phyloP scores from a whole-genome alignment of 1,284 basidiomycete genomes.

The Pisolithus thermaeus region DNA sequence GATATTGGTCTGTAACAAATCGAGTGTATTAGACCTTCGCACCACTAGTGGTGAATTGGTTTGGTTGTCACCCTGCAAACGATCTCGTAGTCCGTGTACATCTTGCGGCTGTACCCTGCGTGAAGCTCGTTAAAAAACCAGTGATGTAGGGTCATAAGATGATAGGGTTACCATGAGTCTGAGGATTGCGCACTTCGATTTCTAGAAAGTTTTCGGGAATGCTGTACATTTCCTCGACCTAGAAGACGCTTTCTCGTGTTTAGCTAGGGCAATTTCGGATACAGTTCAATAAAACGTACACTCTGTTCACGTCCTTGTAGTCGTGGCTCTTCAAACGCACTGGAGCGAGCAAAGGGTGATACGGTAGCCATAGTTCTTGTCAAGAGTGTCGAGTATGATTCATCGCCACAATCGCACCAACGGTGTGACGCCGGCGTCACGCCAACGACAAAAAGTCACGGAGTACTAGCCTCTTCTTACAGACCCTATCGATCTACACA shows the following conservation, averaged over 20 bases:
- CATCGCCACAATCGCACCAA: no score
- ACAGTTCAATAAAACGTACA: slow-evolving; percentile 41
- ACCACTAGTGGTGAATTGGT: background rate
- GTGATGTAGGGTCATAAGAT: background rate
- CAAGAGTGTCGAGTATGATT: slow-evolving; percentile 1
- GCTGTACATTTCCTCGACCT: slow-evolving; percentile 99
- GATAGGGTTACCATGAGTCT: slow-evolving; percentile 82
- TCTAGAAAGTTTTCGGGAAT: slow-evolving; percentile 97
- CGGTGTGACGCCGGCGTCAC: no score
- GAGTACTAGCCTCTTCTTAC: no score
- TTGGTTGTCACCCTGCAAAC: slow-evolving; percentile 75
- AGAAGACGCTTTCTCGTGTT: slow-evolving; percentile 30
- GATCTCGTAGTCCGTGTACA: slow-evolving; percentile 99
- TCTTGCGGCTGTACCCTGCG: slow-evolving; percentile 91
- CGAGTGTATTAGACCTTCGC: background rate
- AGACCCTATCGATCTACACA: no score
- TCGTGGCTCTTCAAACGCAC: slow-evolving; percentile 68
- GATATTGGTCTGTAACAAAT: slow-evolving; percentile 82
- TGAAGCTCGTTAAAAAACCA: slow-evolving; percentile 6
- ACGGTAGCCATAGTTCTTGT: slow-evolving; percentile 49
- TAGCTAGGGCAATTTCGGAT: slow-evolving; percentile 20
- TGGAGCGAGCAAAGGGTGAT: slow-evolving; percentile 76
- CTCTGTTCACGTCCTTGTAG: slow-evolving; percentile 74
- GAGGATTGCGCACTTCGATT: slow-evolving; percentile 95
- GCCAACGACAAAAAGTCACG: no score